phyloP scores from a whole-genome alignment of 2,329 filamentous ascomycete genomes.

The Sclerotiophoma versabilis region DNA sequence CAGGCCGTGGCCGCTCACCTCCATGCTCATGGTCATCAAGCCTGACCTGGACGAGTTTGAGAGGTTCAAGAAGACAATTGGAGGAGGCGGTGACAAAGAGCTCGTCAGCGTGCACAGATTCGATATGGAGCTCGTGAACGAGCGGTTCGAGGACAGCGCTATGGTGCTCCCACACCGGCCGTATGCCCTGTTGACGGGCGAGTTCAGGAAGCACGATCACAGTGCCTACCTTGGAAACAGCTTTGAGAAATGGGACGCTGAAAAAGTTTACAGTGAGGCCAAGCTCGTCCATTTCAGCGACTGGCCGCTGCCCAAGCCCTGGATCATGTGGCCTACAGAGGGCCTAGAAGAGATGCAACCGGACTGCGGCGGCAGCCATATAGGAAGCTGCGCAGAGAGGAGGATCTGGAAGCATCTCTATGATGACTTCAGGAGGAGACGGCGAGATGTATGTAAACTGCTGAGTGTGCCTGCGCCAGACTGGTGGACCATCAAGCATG shows the following conservation, averaged over 20 bases:
- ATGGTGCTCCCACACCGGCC: constrained; percentile 69
- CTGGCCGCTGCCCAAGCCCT: constrained; percentile 73
- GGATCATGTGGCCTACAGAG: constrained; percentile 58
- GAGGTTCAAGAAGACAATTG: constrained; percentile 41
- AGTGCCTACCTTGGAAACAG: constrained; percentile 59
- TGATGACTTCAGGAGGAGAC: constrained; percentile 52
- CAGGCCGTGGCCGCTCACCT: constrained; percentile 62
- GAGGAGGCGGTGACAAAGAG: constrained; percentile 33
- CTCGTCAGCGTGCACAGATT: constrained; percentile 54
- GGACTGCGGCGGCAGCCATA: constrained; percentile 47
- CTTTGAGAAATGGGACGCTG: constrained; percentile 65
- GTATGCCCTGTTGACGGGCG: constrained; percentile 67
- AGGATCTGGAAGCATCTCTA: constrained; percentile 56
- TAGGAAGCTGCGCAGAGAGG: constrained; percentile 48
- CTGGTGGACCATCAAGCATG: constrained; percentile 42
- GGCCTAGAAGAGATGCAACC: constrained; percentile 55
- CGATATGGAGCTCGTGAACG: constrained; percentile 74
- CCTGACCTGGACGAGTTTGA: constrained; percentile 63
- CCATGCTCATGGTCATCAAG: constrained; percentile 67
- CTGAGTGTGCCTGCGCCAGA: constrained; percentile 50
- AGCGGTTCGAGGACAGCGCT: constrained; percentile 64
- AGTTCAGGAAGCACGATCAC: constrained; percentile 66
- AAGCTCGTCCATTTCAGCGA: constrained; percentile 76
- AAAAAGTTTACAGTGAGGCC: constrained; percentile 63
- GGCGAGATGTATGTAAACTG: constrained; percentile 51